Evolutionary conservation across 2,329 filamentous ascomycete genomes (phyloP), one percentile per base, ranked within the genome.

Genomic region (Neurospora sp.): DNA sequence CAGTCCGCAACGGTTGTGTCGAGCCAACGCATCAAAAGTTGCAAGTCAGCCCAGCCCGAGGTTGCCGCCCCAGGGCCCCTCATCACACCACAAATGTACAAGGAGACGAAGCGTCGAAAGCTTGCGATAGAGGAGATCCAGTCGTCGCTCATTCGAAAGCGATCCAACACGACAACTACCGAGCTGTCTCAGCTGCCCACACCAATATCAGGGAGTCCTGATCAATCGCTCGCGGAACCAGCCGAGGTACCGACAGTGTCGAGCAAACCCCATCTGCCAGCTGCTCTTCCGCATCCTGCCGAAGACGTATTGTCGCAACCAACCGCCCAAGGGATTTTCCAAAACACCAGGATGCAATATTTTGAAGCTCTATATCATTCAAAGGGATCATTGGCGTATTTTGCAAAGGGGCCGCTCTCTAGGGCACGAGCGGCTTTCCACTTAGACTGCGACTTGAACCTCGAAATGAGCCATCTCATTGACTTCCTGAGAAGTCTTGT

Each of bases 331-430:
- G 81, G 79, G 10, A 87, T 90, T 23, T 86, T 89, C 72, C 83
- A 88, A 6, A 86, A 83, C 71, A 83, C 90, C 70, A 82, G 87
- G 69, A 81, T 79, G 36, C 84, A 89, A 67, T 87, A 91, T 79
- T 82, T 86, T 69, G 85, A 88, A 70, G 83, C 84, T 6, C 79
- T 91, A 1, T 89, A 89, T 82, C 83, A 88, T 80, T 88, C 89
- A 70, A 85, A 92, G 85, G 92, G 91, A 40, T 92, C 92, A 3
- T 81, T 95, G 70, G 92, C 92, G 70, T 96, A 94, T 79, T 94
- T 95, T 79, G 90, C 90, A 23, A 96, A 96, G 81, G 92, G 92
- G 0, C 91, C 92, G 1, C 81, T 96, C 23, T 92, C 92, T 65
- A 86, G 91, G 74, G 89, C 91, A 66, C 87, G 92, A 71, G 90